Evolutionary conservation across 805 yeast species (phyloP).

Genomic region (Wickerhamomyces rabaulensis): DNA sequence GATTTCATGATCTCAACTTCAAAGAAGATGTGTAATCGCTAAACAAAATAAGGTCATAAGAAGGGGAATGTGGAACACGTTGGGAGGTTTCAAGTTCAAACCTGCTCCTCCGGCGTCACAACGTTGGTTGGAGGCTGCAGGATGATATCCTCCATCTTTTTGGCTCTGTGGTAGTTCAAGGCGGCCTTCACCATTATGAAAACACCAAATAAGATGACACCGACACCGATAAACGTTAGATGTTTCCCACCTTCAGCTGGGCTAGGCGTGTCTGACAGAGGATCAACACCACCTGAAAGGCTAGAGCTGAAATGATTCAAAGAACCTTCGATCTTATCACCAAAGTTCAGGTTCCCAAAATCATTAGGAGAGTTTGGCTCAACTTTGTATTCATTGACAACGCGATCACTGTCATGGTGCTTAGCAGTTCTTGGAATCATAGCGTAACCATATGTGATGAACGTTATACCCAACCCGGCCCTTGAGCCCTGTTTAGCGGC

Average conservation of each 20-base stretch:
- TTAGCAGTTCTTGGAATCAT: constrained; percentile 41
- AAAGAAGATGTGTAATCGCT: not conserved
- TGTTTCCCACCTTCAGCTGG: constrained; percentile 1
- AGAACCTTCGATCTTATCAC: constrained; percentile 23
- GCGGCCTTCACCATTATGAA: constrained; percentile 61
- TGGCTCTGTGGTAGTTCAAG: constrained; percentile 70
- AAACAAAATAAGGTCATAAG: not conserved
- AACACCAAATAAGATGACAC: constrained; percentile 62
- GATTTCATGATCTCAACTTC: too few relatives aligned
- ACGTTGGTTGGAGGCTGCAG: constrained; percentile 35
- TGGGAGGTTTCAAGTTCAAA: constrained; percentile 1
- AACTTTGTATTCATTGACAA: constrained; percentile 30
- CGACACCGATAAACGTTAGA: constrained; percentile 44
- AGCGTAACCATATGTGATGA: constrained; percentile 63
- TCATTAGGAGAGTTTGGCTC: constrained; percentile 57
- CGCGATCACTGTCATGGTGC: constrained; percentile 18
- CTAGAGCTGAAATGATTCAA: constrained; percentile 21
- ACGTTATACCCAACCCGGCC: constrained; percentile 84
- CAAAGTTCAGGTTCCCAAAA: constrained; percentile 28
- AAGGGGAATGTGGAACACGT: not conserved
- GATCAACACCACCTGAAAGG: constrained; percentile 16
- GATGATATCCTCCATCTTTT: constrained; percentile 65
- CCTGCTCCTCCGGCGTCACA: constrained; percentile 5
- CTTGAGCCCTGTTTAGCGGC: constrained; percentile 95
- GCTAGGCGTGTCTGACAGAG: constrained; percentile 6